Conservation (phyloP, 805 yeast species). For the Myxozyma vanderwaltii region DNA sequence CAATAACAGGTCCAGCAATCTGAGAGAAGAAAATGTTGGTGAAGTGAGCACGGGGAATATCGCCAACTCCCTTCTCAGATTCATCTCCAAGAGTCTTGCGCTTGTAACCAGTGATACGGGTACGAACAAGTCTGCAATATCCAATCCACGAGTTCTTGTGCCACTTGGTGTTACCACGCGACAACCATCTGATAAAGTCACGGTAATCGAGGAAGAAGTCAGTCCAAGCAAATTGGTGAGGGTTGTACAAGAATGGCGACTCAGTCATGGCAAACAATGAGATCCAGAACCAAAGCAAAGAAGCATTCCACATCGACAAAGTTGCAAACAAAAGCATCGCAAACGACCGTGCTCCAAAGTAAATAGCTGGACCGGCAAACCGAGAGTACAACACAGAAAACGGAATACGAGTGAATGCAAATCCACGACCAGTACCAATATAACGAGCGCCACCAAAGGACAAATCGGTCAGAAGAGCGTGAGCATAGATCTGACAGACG, state of each 20-base stretch:
- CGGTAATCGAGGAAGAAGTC: conserved; percentile 96
- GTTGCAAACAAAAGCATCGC: conserved; percentile 75
- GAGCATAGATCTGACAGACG: conserved; percentile 90
- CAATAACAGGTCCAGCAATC: conserved; percentile 68
- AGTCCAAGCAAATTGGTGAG: conserved; percentile 95
- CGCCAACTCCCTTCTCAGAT: conserved; percentile 67
- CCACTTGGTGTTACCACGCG: conserved; percentile 72
- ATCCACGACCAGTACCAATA: conserved; percentile 91
- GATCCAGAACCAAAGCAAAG: conserved; percentile 97
- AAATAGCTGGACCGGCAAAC: conserved; percentile 75
- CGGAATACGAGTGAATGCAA: conserved; percentile 79
- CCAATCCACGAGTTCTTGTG: conserved; percentile 79
- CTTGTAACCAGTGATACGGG: conserved; percentile 90
- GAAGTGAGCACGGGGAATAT: conserved; percentile 74
- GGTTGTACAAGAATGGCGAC: conserved; percentile 94
- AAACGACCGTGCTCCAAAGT: conserved; percentile 71
- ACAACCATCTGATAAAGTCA: conserved; percentile 85
- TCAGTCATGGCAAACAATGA: conserved; percentile 82
- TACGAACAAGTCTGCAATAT: conserved; percentile 72
- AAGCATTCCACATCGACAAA: conserved; percentile 88
- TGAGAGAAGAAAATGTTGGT: conserved; percentile 79
- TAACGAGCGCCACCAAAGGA: conserved; percentile 91
- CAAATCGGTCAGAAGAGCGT: conserved; percentile 70
- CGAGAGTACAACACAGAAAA: conserved; percentile 73
- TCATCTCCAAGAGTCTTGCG: conserved; percentile 64